A percentile compares a stretch with the other conserved stretches of the same genome.
These are phyloP conservation scores for Teratosphaeria zuluensis DNA, from an alignment of 2,329 filamentous ascomycete genomes.

Conservation along the genomic window DNA sequence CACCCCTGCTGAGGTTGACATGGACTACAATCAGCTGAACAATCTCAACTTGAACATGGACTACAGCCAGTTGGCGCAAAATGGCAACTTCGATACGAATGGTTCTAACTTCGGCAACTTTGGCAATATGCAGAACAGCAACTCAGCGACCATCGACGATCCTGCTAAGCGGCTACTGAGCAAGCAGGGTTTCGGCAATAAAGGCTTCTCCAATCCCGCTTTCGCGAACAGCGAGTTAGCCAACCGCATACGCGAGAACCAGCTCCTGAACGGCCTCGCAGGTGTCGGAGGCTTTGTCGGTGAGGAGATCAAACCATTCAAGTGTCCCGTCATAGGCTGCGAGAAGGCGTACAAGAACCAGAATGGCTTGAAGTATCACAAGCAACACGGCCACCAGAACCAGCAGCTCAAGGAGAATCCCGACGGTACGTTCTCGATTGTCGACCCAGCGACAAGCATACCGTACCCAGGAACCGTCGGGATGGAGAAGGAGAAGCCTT, in stretches of 20 bases:
- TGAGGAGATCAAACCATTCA: constrained; percentile 95
- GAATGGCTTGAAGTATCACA: constrained; percentile 90
- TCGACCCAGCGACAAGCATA: constrained; percentile 87
- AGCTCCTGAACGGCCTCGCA: constrained; percentile 47
- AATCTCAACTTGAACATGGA: constrained; percentile 30
- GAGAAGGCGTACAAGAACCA: constrained; percentile 99
- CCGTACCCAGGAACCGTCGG: constrained; percentile 92
- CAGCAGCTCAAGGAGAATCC: constrained; percentile 95
- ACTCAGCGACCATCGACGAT: constrained; percentile 63
- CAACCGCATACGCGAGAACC: constrained; percentile 53
- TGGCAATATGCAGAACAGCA: constrained; percentile 46
- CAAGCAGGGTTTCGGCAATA: constrained; percentile 53
- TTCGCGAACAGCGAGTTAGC: constrained; percentile 67
- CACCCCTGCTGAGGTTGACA: constrained; percentile 53
- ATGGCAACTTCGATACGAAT: constrained; percentile 25
- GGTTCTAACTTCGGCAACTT: constrained; percentile 40
- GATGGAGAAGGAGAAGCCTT: constrained; percentile 99
- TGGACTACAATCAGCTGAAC: constrained; percentile 29
- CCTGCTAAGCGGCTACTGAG: constrained; percentile 90
- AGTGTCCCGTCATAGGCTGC: constrained; percentile 94
- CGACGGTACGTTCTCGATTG: constrained; percentile 95
- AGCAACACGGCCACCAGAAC: constrained; percentile 85
- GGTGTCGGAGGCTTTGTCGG: constrained; percentile 44
- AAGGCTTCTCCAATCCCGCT: constrained; percentile 48
- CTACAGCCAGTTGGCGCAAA: constrained; percentile 27